Base-by-base conservation (phyloP, 2,329 filamentous ascomycete genomes). In the Penicillium hordei region DNA sequence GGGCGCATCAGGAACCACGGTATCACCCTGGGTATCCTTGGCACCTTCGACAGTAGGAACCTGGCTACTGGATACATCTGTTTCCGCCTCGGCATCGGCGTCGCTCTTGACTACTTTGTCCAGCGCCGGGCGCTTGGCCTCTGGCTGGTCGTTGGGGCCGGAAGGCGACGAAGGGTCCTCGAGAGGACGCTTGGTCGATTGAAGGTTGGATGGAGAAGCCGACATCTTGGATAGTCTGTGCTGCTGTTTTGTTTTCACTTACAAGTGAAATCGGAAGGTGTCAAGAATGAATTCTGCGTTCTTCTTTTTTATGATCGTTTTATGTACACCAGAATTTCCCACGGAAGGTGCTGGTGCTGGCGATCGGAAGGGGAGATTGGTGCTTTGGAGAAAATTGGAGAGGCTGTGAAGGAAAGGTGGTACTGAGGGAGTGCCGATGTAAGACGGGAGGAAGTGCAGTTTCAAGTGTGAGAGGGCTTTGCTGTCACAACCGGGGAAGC, bases 81-180 rank as follows among this genome's bases (percentile, higher is more conserved):
- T 63, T 59, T 72, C 69, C 48, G 67, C 70, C 53, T 75, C 71
- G 43, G 68, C 60, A 13, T 82, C 86, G 55, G 68, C 59, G 10
- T 82, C 86, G 55, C 85, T 87, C 75, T 89, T 91, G 68, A 89
- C 83, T 67, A 92, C 83, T 81, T 97, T 99, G 79, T 97, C 93
- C 62, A 99, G 86, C 39, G 94, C 94, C 48, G 91, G 94, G 67
- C 94, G 90, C 81, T 99, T 99, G 62, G 94, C 94, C 68, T 99
- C 94, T 53, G 95, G 94, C 75, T 97, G 93, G 70, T 97, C 94
- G 73, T 86, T 91, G 39, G 89, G 89, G 62, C 90, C 90, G 33
- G 92, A 96, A 36, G 94, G 94, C 10, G 94, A 99, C 19, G 94
- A 97, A 12, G 93, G 90, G 73, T 97, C 94, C 82, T 99, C 94